phyloP scores from a whole-genome alignment of 2,329 filamentous ascomycete genomes.

The Fusarium concolor region DNA sequence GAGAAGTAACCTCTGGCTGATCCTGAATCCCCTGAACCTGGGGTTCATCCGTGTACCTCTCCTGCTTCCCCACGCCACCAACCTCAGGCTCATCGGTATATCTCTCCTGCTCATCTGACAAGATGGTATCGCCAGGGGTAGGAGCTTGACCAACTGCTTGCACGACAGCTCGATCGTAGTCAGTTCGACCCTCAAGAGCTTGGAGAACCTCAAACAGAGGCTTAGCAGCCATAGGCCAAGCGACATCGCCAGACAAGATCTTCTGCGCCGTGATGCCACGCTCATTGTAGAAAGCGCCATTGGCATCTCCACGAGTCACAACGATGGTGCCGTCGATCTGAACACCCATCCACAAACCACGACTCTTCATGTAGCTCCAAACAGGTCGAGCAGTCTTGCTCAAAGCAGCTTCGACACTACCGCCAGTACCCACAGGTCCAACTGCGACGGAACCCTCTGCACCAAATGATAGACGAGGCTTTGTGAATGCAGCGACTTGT shows the following conservation, averaged over 20 bases:
- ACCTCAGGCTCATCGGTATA: constrained; percentile 26
- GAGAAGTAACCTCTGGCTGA: neutral
- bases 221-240: constrained; percentile 55
- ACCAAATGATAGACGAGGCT: constrained; percentile 73
- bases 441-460: constrained; percentile 77
- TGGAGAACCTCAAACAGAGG: constrained; percentile 55
- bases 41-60: constrained; percentile 34
- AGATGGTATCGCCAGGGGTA: constrained; percentile 32
- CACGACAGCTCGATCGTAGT: constrained; percentile 45
- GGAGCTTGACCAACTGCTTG: constrained; percentile 44
- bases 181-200: constrained; percentile 51
- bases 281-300: constrained; percentile 80
- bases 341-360: constrained; percentile 82
- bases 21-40: neutral
- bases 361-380: constrained; percentile 85
- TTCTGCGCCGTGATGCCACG: constrained; percentile 51
- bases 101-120: constrained; percentile 49
- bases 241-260: constrained; percentile 53
- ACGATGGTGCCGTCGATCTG: constrained; percentile 85
- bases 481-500: constrained; percentile 75
- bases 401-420: constrained; percentile 60
- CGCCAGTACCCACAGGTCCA: constrained; percentile 69
- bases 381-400: constrained; percentile 65
- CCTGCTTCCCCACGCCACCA: constrained; percentile 31
- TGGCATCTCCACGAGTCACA: constrained; percentile 81